A percentile compares a stretch with the other conserved stretches of the same genome.
Conservation (phyloP, 2,329 filamentous ascomycete species). For the Xylaria sp. region DNA sequence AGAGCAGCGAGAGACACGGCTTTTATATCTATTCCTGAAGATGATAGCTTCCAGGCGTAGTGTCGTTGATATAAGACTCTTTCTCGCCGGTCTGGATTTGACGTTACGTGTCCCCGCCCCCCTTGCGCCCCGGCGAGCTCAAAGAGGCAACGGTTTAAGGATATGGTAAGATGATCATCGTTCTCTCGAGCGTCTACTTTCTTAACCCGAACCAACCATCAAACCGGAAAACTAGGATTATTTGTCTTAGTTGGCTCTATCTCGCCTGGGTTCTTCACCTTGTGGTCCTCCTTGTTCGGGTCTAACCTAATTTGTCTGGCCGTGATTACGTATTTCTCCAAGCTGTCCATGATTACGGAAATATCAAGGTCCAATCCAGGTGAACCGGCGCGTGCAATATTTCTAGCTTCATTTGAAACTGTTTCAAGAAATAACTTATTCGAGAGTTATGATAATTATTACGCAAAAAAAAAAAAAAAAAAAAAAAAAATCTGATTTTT, state of each 20-base stretch:
- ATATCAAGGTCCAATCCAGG: no score
- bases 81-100: no score
- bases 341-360: no score
- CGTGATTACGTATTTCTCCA: no score
- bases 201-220: not conserved
- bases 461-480: no score
- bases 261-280: not conserved
- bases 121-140: slow-evolving; percentile 22
- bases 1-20: not conserved
- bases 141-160: slow-evolving; percentile 16
- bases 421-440: no score
- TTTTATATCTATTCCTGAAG: not conserved
- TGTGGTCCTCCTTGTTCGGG: not conserved
- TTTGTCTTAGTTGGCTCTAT: not conserved
- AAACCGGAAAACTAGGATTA: not conserved
- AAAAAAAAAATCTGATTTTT: no score
- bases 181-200: not conserved
- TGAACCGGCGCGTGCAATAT: no score
- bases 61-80: not conserved
- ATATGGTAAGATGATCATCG: not conserved
- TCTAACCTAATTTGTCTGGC: not conserved
- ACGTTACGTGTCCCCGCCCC: not conserved
- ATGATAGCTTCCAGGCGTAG: not conserved
- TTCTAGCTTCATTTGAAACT: no score
- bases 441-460: no score